Percentiles rank a stretch among this genome's conserved stretches.
Evolutionary conservation across 2,329 filamentous ascomycete genomes (phyloP).

Genomic region (Neoarthrinium moseri): DNA sequence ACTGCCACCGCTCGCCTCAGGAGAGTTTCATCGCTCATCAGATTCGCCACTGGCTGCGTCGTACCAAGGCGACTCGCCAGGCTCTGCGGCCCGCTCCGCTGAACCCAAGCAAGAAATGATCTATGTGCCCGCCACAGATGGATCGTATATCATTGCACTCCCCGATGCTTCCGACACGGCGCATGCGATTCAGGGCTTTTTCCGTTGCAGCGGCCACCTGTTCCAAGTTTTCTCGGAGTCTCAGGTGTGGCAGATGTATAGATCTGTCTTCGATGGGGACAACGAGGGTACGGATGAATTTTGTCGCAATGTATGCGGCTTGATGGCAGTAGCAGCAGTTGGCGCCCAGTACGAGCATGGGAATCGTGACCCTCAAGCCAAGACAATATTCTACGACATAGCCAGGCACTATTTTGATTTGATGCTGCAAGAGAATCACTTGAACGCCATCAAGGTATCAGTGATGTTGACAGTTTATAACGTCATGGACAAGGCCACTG

Average conservation of each 20-base stretch:
- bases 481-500: conserved; percentile 25
- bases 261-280: conserved; percentile 15
- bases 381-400: conserved; percentile 22
- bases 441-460: conserved; percentile 28
- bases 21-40: neutral
- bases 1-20: neutral
- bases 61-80: neutral
- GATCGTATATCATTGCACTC: conserved; percentile 18
- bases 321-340: conserved; percentile 24
- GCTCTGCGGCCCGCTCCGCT: neutral
- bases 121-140: conserved; percentile 3
- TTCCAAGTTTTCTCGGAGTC: conserved; percentile 27
- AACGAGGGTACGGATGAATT: conserved; percentile 7
- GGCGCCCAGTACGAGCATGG: conserved; percentile 24
- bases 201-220: conserved; percentile 20
- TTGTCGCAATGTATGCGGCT: conserved; percentile 19
- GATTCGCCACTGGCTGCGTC: neutral
- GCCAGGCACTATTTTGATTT: conserved; percentile 25
- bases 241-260: conserved; percentile 17
- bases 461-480: conserved; percentile 29
- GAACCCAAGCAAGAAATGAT: neutral
- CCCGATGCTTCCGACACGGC: conserved; percentile 15
- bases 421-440: conserved; percentile 20
- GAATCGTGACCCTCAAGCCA: conserved; percentile 13
- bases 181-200: conserved; percentile 22